Percentiles rank a stretch among this genome's conserved stretches.
Evolutionary conservation across 2,329 filamentous ascomycete species (phyloP).

Genomic region (Botryotinia convoluta): DNA sequence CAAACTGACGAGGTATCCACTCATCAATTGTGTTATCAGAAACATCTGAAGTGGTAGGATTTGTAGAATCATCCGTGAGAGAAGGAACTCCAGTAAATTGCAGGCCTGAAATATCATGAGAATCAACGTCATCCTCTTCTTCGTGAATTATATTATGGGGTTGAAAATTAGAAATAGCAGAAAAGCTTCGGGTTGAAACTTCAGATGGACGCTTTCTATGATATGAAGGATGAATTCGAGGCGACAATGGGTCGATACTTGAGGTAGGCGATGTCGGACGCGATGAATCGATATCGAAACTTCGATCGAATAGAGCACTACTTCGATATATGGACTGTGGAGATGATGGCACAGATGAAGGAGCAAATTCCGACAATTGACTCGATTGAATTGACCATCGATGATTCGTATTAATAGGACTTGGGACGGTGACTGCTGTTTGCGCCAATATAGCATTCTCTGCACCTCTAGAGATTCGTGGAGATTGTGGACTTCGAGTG

Average conservation of each 20-base stretch:
- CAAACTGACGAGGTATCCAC: constrained; percentile 38
- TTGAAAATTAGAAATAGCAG: constrained; percentile 38
- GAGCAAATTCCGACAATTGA: constrained; percentile 59
- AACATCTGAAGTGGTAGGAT: constrained; percentile 27
- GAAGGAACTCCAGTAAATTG: constrained; percentile 27
- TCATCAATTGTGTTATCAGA: constrained; percentile 28
- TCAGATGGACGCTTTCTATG: constrained; percentile 58
- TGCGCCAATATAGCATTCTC: constrained; percentile 44
- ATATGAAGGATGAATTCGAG: constrained; percentile 51
- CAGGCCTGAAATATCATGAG: constrained; percentile 33
- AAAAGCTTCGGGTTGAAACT: constrained; percentile 50
- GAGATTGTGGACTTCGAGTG: constrained; percentile 42
- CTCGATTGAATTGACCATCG: constrained; percentile 65
- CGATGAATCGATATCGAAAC: constrained; percentile 61
- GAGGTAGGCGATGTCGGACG: constrained; percentile 81
- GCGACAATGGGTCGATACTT: constrained; percentile 65
- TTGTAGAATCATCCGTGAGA: constrained; percentile 30
- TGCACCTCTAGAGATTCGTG: constrained; percentile 32
- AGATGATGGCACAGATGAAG: constrained; percentile 77
- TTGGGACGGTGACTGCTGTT: constrained; percentile 52
- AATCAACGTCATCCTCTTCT: constrained; percentile 38
- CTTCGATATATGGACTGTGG: constrained; percentile 71
- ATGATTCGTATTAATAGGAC: constrained; percentile 46
- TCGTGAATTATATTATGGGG: constrained; percentile 39
- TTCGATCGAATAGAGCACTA: constrained; percentile 75